These are phyloP conservation scores for Rhizopogon vesiculosus DNA, from an alignment of 768 basidiomycete genomes.

Conservation along the genomic window DNA sequence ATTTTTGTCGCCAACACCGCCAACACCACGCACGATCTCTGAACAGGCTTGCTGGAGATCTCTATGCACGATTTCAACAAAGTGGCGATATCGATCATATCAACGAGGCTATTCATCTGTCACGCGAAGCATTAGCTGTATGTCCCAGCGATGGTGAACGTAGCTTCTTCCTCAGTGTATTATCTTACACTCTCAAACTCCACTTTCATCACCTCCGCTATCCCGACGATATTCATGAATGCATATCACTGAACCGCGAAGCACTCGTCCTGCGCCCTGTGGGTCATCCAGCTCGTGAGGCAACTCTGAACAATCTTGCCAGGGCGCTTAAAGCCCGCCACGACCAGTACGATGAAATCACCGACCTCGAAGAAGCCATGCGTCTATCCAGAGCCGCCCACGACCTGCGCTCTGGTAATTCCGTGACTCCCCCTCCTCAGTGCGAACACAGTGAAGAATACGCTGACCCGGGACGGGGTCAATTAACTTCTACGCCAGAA, in stretches of 20 bases:
- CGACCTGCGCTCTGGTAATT: slow-evolving; percentile 9
- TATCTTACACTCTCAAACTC: not conserved
- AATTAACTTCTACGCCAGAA: too few relatives aligned
- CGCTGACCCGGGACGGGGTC: too few relatives aligned
- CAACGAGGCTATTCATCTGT: not conserved
- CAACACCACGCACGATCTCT: not conserved
- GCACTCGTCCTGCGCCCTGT: slow-evolving; percentile 21
- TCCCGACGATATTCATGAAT: not conserved
- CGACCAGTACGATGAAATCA: slow-evolving; percentile 9
- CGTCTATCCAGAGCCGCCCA: slow-evolving; percentile 16
- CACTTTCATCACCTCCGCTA: not conserved
- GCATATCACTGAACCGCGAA: slow-evolving; percentile 22
- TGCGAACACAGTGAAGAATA: too few relatives aligned
- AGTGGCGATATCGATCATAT: not conserved
- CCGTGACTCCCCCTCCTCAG: too few relatives aligned
- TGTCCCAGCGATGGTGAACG: not conserved
- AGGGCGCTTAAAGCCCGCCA: slow-evolving; percentile 12
- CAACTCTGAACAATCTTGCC: slow-evolving; percentile 11
- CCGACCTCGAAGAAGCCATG: slow-evolving; percentile 23
- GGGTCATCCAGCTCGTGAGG: slow-evolving; percentile 18
- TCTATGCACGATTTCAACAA: not conserved
- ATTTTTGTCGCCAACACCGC: not conserved
- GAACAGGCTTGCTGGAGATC: not conserved
- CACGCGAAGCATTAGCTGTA: slow-evolving; percentile 16
- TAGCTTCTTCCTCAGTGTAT: not conserved